Base-by-base conservation (phyloP, 1,284 basidiomycete species). In the Rhodotorula sp. region DNA sequence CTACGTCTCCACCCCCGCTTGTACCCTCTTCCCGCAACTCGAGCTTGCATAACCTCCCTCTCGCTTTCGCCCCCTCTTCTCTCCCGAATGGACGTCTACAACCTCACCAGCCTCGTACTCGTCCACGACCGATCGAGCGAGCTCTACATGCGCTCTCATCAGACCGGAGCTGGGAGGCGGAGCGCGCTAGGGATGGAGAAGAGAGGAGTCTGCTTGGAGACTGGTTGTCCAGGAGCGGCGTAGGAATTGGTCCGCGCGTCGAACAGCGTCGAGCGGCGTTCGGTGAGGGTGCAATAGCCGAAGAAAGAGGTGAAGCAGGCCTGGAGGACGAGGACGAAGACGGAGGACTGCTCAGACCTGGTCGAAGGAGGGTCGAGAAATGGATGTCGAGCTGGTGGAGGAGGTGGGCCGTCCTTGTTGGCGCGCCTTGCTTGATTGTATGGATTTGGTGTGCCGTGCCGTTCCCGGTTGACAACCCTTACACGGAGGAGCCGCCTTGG, bases 381-480 rank as follows among this genome's bases (percentile, higher is more conserved):
- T 83, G 83, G 82, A 77, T 85, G 44, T 75, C 77, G 31, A 80
- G 77, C 24, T 85, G 84, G 80, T 83, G 80, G 81, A 83, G 80
- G 63, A 75, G 84, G 1, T 84, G 83, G 79, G 78, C 80, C 9
- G 81, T 85, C 0, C 78, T 85, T 7, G 81, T 83, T 1, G 68
- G 82, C 1, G 65, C 83, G 2, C 84, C 84, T 0, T 83, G 83
- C 64, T 44, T 83, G 22, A 77, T 82, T 1, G 84, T 83, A 54
- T 85, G 84, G 84, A 60, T 83, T 1, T 85, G 84, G 84, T 83
- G 83, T 58, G 82, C 83, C 0, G 76, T 85, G 18, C 84, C 84
- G 5, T 85, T 85, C 62, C 84, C 84, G 0, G 81, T 84, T 11
- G 80, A 79, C 7, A 82, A 84, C 67, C 83, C 83, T 1, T 80